Evolutionary conservation across 169 alveolate species (phyloP).

Genomic region (Plasmodium fragile): DNA sequence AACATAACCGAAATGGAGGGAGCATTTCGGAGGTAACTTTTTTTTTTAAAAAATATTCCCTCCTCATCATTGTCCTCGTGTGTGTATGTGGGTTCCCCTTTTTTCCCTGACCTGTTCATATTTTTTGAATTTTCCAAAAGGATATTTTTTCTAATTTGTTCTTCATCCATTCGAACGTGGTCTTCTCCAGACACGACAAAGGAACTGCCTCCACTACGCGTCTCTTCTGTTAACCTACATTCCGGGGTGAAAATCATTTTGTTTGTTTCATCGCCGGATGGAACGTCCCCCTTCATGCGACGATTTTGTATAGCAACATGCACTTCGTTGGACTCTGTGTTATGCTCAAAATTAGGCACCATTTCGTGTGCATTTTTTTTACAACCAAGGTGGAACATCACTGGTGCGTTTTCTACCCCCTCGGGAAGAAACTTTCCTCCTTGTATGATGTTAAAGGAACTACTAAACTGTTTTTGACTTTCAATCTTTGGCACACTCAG

Average conservation of each 20-base stretch:
- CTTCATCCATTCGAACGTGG: neutral
- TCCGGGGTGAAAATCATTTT: neutral
- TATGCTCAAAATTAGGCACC: neutral
- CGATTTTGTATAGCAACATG: neutral
- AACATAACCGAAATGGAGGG: neutral
- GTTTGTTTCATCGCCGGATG: neutral
- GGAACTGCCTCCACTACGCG: neutral
- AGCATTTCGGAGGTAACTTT: neutral
- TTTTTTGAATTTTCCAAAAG: neutral
- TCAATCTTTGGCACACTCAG: conserved; percentile 24
- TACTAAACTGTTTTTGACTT: conserved; percentile 5
- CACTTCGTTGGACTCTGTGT: neutral
- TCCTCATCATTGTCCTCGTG: neutral
- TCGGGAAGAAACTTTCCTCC: neutral
- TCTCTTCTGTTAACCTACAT: neutral
- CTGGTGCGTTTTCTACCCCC: neutral
- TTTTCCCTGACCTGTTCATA: neutral
- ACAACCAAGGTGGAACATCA: neutral
- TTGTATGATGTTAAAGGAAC: conserved; percentile 22
- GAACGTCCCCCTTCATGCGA: neutral
- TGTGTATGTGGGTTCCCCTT: neutral
- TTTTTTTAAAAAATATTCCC: neutral
- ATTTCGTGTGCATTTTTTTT: neutral
- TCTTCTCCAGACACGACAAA: neutral
- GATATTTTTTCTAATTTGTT: neutral